Evolutionary conservation across 2,329 filamentous ascomycete species (phyloP).

Genomic region (Pseudogymnoascus sp.): DNA sequence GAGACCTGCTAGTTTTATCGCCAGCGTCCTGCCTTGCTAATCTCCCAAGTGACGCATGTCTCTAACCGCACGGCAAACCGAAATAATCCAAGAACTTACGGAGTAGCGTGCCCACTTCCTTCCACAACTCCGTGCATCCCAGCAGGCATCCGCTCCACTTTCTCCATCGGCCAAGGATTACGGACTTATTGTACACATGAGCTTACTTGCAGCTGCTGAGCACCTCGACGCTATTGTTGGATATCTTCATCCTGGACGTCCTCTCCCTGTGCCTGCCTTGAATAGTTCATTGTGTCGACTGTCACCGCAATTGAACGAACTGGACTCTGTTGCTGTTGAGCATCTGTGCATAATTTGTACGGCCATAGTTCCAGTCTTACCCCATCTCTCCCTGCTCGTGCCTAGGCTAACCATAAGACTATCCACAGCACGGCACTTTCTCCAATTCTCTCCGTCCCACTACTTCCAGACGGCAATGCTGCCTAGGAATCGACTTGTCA

Average conservation of each 20-base stretch:
- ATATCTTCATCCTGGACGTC: background rate
- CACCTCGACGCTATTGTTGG: conserved; percentile 3
- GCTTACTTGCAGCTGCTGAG: conserved; percentile 6
- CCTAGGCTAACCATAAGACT: conserved; percentile 4
- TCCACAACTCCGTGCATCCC: conserved; percentile 6
- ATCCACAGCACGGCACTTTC: conserved; percentile 5
- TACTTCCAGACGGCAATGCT: background rate
- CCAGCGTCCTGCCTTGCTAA: background rate
- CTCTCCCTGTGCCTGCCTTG: conserved; percentile 1
- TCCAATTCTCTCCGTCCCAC: conserved; percentile 4
- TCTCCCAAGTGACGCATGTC: conserved; percentile 9
- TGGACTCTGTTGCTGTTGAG: background rate
- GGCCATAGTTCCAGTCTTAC: background rate
- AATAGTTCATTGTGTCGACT: conserved; percentile 1
- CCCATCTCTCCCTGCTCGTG: background rate
- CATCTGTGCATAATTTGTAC: conserved; percentile 4
- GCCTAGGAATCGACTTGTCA: background rate
- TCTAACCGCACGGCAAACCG: conserved; percentile 4
- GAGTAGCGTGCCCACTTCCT: conserved; percentile 9
- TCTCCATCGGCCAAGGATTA: conserved; percentile 8
- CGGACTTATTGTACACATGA: conserved; percentile 9
- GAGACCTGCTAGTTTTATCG: background rate
- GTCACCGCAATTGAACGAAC: background rate
- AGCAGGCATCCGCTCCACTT: conserved; percentile 9
- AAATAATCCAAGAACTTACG: conserved; percentile 8